Base-by-base conservation (phyloP, 2,329 filamentous ascomycete species). In the Ilyonectria mors-panacis region DNA sequence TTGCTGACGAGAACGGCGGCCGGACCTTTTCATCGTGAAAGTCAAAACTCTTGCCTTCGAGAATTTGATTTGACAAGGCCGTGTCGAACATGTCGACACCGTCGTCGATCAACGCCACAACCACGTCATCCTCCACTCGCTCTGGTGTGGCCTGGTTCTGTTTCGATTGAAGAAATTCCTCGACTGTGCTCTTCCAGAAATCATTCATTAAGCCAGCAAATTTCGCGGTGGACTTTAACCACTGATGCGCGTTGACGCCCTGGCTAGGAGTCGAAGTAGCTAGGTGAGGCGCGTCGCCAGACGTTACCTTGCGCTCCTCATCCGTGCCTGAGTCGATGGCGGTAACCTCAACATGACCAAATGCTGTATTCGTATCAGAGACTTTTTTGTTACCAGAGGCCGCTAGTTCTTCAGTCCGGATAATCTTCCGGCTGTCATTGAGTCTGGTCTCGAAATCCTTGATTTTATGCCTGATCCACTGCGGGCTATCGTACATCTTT, bases 51-150 rank as follows among this genome's bases (percentile, higher is more conserved):
- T 66, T 66, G n/a, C 62, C 66, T 2, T 56, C 62, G 3, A 66
- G 42, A 6, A 59, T 37, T 6, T 44, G 51, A 8, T 44, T 35
- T 1, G 66, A 19, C 9, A 62, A 48, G 17, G 30, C 42, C 3
- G 57, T 17, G 21, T 68, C 57, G n/a, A 21, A 65, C 1, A 17
- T 26, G 10, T 57, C 47, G 8, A 68, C 58, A 13, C 66, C 58
- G 13, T 66, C 66, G 13, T 68, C 63, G n/a, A 66, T 62, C 6
- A 68, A 37, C 0, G 63, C 66, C 5, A 68, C 53, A 7, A 63
- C 48, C n/a, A 63, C 63, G 12, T 42, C 44, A 12, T 56, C 44
- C 4, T 51, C 13, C 3, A 59, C 26, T 5, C 19, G 30, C 30
- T 33, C 30, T 7, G 30, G 30, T 33, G 30, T 33, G 12, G 4